Base-by-base conservation (phyloP, 2,329 filamentous ascomycete genomes). In the Monosporascus sp. region DNA sequence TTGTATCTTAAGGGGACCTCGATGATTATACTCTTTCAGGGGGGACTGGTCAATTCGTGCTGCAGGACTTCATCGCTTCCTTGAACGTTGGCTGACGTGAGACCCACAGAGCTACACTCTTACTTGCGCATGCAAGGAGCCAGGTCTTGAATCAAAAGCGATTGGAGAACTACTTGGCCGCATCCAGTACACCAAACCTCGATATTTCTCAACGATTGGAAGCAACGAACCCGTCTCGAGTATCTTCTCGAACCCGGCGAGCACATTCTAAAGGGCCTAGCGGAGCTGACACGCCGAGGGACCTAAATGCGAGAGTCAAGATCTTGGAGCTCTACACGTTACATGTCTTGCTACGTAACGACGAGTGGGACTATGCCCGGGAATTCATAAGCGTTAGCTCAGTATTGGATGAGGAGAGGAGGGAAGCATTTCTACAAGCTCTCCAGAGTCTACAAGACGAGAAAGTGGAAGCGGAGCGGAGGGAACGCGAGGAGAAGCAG, bases 251-350 rank as follows among this genome's bases (percentile, higher is more conserved):
- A 38, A 56, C 54, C 37, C 57, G 65, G 46, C 62, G 61, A 25
- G 79, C 78, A 20, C 72, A 72, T 2, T 75, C 77, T 18, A 77
- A 71, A 58, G 74, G 73, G 36, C 60, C 74, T 17, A 83, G 81
- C 54, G 90, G 89, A 54, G 85, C 90, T 41, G 85, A 90, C 65
- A 95, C 90, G 0, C 90, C 90, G 0, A 84, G 89, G 57, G 90
- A 96, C 66, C 81, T 96, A 37, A 86, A 89, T 60, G 85, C 90
- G 5, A 82, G 91, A 46, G 85, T 97, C 58, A 96, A 95, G 74
- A 89, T 99, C 42, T 82, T 99, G 49, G 94, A 99, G 72, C 79
- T 99, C 8, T 99, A 97, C 70, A 95, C 91, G 1, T 80, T 99
- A 5, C 94, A 99, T 66, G 90, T 97, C 7, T 82, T 99, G n/a